phyloP scores from a whole-genome alignment of 768 basidiomycete genomes.

The Boletus sp. region DNA sequence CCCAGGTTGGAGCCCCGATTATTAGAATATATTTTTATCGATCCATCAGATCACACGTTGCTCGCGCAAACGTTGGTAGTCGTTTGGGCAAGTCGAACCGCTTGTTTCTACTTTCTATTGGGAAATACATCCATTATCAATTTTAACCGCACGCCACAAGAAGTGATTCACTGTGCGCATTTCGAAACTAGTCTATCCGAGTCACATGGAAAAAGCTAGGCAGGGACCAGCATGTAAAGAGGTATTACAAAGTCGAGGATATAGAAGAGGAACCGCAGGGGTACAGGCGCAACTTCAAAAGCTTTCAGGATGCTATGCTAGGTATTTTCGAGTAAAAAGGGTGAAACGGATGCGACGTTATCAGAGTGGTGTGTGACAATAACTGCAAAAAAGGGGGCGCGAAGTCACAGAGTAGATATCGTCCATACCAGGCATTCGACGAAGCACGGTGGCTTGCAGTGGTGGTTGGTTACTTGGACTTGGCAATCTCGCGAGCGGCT shows the following conservation, averaged over 20 bases:
- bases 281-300: slow-evolving; percentile 14
- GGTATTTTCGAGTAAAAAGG: slow-evolving; percentile 12
- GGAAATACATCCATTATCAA: slow-evolving; percentile 10
- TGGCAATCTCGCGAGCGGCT: slow-evolving; percentile 83
- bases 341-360: slow-evolving; percentile 16
- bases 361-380: slow-evolving; percentile 16
- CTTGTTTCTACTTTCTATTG: slow-evolving; percentile 5
- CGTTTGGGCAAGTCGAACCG: background rate
- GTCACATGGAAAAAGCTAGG: slow-evolving; percentile 14
- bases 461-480: slow-evolving; percentile 39
- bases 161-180: slow-evolving; percentile 11
- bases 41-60: background rate
- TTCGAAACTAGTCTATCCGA: slow-evolving; percentile 24
- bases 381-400: slow-evolving; percentile 13
- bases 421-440: slow-evolving; percentile 2
- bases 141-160: slow-evolving; percentile 11
- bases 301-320: slow-evolving; percentile 6
- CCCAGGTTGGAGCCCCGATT: slow-evolving; percentile 44
- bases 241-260: slow-evolving; percentile 33
- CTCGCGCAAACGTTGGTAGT: background rate
- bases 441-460: background rate
- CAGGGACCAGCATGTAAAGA: slow-evolving; percentile 18
- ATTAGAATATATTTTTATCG: slow-evolving; percentile 15
- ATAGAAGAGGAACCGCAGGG: slow-evolving; percentile 15
- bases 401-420: slow-evolving; percentile 11